Evolutionary conservation across 2,329 filamentous ascomycete genomes (phyloP), one percentile per base, ranked within the genome.

Genomic region (Neopestalotiopsis rosae): DNA sequence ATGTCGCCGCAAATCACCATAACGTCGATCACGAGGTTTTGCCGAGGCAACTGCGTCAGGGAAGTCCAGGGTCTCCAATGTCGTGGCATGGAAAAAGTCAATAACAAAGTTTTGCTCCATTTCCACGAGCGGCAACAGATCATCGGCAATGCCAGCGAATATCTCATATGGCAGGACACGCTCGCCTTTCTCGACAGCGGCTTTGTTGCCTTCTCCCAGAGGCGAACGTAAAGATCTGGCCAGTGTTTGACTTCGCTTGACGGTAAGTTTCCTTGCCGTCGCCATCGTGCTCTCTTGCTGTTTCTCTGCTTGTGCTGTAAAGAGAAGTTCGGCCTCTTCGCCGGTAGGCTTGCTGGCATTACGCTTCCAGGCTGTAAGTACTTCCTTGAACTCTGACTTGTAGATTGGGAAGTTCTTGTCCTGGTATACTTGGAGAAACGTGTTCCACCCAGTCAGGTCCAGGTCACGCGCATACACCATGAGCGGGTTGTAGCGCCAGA

Each of bases 101-200:
- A 97, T 91, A 63, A 98, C 86, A 77, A 98, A 99, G 78, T 98
- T 98, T 79, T 99, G 95, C 81, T 99, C 96, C 79, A 95, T 95
- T 74, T 94, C 91, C 69, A 98, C 90, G 68, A 97, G 86, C 5
- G 92, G 93, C 59, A 95, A 83, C 72, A 96, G 89, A 75, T 98
- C 94, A 68, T 96, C 92, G 70, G 98, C 82, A 13, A 94, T 90
- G 49, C 90, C 91, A 0, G 89, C 86, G 79, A 98, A 97, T 2
- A 94, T 90, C 79, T 97, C 94, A 74, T 91, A 95, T 0, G 93
- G 90, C 72, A 92, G 87, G 69, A 92, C 87, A 74, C 90, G 89
- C 67, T 91, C 90, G 61, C 88, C 82, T 76, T 90, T 92, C 63
- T 92, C 89, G 69, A 83, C 72, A 74, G 78, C 81, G 69, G 83